These are phyloP conservation scores for Leccinum uliginosum DNA, from an alignment of 768 basidiomycete genomes.

Conservation along the genomic window DNA sequence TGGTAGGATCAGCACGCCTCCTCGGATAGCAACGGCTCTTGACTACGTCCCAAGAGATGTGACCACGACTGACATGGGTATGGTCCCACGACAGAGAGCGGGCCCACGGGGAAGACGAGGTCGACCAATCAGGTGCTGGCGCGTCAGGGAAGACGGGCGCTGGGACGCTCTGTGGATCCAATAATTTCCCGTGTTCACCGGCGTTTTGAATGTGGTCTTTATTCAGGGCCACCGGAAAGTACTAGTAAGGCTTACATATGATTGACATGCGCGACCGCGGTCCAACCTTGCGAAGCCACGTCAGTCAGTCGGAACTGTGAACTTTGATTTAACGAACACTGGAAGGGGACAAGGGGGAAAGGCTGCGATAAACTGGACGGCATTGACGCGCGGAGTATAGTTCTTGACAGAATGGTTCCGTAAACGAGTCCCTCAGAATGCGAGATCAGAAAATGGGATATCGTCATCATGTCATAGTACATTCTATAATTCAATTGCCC, in stretches of 20 bases:
- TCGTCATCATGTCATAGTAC: background rate
- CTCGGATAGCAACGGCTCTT: background rate
- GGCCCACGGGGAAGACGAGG: background rate
- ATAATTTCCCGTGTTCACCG: background rate
- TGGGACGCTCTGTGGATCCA: background rate
- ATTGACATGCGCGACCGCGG: background rate
- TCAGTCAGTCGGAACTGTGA: background rate
- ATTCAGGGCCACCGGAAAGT: background rate
- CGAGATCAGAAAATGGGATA: background rate
- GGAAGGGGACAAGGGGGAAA: background rate
- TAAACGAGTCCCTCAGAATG: background rate
- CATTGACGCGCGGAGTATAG: background rate
- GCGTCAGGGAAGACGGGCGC: background rate
- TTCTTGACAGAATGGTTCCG: background rate
- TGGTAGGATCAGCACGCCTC: background rate
- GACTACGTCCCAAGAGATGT: background rate
- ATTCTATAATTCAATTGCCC: background rate
- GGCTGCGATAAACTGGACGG: background rate
- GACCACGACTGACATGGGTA: background rate
- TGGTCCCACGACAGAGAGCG: background rate
- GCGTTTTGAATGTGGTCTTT: background rate
- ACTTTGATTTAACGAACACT: too few relatives aligned
- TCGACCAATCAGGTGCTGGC: background rate
- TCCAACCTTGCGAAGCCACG: background rate
- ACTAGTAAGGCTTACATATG: background rate